Conservation (phyloP, 306 rosid species). For the Medicago ruthenica region DNA sequence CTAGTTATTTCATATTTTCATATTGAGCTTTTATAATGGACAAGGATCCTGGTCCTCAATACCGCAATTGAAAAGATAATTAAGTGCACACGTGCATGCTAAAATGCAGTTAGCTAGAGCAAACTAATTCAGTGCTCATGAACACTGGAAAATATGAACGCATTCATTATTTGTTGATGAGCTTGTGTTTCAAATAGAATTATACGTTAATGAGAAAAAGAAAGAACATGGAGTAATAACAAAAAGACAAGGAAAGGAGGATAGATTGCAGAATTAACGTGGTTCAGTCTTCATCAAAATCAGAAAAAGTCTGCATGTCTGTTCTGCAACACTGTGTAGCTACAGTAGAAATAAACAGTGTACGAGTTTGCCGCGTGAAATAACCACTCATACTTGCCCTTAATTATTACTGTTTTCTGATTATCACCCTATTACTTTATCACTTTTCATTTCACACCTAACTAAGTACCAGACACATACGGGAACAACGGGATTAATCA, state of each 20-base stretch:
- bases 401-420: not conserved
- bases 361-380: constrained; percentile 51
- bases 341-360: constrained; percentile 39
- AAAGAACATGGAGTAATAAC: not conserved
- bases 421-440: constrained; percentile 18
- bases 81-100: not conserved
- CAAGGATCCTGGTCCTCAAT: too few species aligned
- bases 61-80: not conserved
- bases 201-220: constrained; percentile 13
- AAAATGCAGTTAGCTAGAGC: not conserved
- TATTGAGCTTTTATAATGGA: too few species aligned
- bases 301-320: constrained; percentile 53
- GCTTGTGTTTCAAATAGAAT: not conserved
- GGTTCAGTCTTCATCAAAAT: constrained; percentile 47
- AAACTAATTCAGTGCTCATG: not conserved
- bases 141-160: not conserved
- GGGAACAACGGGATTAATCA: not conserved
- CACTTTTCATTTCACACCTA: constrained; percentile 5
- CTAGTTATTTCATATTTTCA: too few species aligned
- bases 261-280: constrained; percentile 39
- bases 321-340: constrained; percentile 46
- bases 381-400: constrained; percentile 42
- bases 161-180: not conserved
- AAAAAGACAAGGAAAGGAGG: not conserved
- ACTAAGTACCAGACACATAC: not conserved